Evolutionary conservation across 1,284 basidiomycete genomes (phyloP).

Genomic region (Melanopsichium pennsylvanicum): DNA sequence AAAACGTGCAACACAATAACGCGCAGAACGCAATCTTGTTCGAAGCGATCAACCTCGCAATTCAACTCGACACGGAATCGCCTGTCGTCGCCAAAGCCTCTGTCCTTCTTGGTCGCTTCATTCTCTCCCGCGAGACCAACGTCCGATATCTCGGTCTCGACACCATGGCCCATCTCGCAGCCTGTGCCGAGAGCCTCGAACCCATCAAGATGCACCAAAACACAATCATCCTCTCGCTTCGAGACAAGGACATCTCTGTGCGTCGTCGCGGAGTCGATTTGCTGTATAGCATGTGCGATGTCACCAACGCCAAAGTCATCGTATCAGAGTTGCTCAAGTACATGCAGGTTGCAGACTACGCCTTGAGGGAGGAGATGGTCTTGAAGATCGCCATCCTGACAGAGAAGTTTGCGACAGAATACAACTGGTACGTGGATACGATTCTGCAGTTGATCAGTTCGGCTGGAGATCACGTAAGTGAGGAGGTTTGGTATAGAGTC

Average conservation of each 20-base stretch:
- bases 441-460: constrained; percentile 90
- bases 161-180: constrained; percentile 97
- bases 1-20: constrained; percentile 98
- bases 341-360: constrained; percentile 92
- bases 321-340: constrained; percentile 94
- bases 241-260: constrained; percentile 97
- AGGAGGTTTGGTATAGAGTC: constrained; percentile 99
- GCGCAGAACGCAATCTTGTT: constrained; percentile 98
- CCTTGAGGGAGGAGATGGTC: constrained; percentile 95
- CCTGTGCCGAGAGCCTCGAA: constrained; percentile 80
- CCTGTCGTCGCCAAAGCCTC: constrained; percentile 89
- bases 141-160: constrained; percentile 97
- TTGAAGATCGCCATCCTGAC: constrained; percentile 97
- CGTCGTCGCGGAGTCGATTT: constrained; percentile 91
- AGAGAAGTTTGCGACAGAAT: constrained; percentile 88
- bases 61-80: constrained; percentile 92
- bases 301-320: constrained; percentile 90
- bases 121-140: constrained; percentile 97
- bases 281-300: constrained; percentile 98
- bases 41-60: constrained; percentile 95
- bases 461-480: constrained; percentile 96
- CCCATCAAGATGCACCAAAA: constrained; percentile 94
- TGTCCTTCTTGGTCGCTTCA: constrained; percentile 89
- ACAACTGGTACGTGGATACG: constrained; percentile 67
- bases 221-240: constrained; percentile 90